Conservation (phyloP, 371 early-diverging fungal genomes). For the Apophysomyces sp. region DNA sequence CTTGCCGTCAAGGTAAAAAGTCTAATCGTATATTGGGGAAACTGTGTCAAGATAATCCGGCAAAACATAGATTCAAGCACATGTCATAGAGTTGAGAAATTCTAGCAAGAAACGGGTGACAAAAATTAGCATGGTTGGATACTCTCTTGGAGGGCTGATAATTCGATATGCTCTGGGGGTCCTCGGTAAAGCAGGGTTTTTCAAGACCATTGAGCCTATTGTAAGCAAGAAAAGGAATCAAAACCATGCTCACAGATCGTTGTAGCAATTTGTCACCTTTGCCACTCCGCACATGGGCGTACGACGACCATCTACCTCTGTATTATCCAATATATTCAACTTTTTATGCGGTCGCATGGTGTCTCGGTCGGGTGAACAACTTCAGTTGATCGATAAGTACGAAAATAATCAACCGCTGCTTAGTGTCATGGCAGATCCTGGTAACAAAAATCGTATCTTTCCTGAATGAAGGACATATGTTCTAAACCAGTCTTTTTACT, state of each 20-base stretch:
- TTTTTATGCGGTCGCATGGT: constrained; percentile 45
- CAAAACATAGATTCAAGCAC: constrained; percentile 5
- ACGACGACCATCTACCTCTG: constrained; percentile 25
- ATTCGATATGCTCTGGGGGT: constrained; percentile 70
- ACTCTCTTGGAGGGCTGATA: constrained; percentile 82
- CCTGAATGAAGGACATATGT: too few relatives aligned
- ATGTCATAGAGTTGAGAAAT: constrained; percentile 11
- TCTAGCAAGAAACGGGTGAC: constrained; percentile 35
- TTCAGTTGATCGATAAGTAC: constrained; percentile 49
- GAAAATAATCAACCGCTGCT: constrained; percentile 48
- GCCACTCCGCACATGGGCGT: constrained; percentile 84
- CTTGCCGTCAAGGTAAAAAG: constrained; percentile 39
- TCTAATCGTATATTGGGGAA: background rate
- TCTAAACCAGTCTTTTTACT: background rate
- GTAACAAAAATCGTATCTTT: constrained; percentile 15
- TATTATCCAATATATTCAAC: constrained; percentile 49
- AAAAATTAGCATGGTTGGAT: constrained; percentile 72
- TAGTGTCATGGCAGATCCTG: constrained; percentile 64
- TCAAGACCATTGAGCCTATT: constrained; percentile 49
- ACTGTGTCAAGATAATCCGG: background rate
- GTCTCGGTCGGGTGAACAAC: constrained; percentile 63
- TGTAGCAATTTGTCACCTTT: constrained; percentile 64
- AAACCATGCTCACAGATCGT: background rate
- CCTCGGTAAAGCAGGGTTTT: constrained; percentile 59
- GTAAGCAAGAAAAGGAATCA: constrained; percentile 28